These are phyloP conservation scores for Kondoa subrosea DNA, from an alignment of 768 basidiomycete species.

Conservation along the genomic window DNA sequence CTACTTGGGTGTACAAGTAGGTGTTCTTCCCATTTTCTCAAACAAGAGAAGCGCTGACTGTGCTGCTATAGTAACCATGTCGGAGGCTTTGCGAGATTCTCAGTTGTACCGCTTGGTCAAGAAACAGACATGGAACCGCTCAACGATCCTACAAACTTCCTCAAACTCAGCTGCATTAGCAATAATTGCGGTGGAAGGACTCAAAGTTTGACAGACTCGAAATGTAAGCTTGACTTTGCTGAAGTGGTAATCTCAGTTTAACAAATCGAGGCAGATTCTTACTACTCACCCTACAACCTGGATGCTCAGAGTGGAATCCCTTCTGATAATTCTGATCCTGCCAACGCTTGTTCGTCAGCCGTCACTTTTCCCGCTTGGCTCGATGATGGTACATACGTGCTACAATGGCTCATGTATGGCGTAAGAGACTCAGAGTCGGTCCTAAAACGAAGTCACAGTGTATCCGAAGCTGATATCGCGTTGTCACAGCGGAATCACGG, in stretches of 20 bases:
- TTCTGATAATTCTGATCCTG: not conserved
- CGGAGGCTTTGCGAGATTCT: not conserved
- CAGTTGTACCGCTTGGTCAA: not conserved
- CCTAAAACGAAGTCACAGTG: too few relatives aligned
- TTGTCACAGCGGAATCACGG: not conserved
- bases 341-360: not conserved
- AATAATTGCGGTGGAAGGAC: constrained; percentile 3
- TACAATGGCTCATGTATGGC: not conserved
- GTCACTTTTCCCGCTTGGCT: not conserved
- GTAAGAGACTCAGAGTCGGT: too few relatives aligned
- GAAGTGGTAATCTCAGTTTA: not conserved
- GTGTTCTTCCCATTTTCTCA: not conserved
- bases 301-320: not conserved
- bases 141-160: constrained; percentile 2
- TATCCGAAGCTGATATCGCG: too few relatives aligned
- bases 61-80: not conserved
- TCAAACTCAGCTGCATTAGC: not conserved
- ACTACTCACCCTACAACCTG: not conserved
- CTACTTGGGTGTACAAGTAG: not conserved
- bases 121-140: not conserved
- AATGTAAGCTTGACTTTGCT: not conserved
- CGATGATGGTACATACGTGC: not conserved
- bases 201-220: not conserved
- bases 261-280: not conserved
- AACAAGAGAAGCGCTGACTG: not conserved